Percentiles rank a stretch among this genome's conserved stretches.
Conservation (phyloP, 257 asterid species). For the Capsicum chinense region DNA sequence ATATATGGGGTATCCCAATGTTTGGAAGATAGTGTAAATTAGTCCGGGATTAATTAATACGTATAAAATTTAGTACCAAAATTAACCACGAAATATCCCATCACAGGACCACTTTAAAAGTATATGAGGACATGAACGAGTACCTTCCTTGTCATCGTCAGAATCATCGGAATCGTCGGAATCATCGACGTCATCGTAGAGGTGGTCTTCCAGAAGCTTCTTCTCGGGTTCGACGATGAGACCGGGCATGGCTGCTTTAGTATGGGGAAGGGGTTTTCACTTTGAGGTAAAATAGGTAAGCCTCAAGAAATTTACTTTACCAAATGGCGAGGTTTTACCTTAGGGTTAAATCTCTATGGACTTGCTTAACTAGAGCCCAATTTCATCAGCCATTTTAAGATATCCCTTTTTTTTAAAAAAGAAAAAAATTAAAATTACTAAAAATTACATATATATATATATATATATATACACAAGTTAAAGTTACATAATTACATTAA, state of each 20-base stretch:
- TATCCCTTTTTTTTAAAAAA: too few species aligned
- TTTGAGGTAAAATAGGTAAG: background rate
- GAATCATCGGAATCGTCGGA: constrained; percentile 52
- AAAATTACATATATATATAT: too few species aligned
- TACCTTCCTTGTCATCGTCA: constrained; percentile 46
- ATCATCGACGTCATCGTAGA: constrained; percentile 55
- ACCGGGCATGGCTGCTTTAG: constrained; percentile 56
- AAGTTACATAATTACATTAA: too few species aligned
- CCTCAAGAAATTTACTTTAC: background rate
- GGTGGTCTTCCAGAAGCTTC: constrained; percentile 59
- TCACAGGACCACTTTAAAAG: too few species aligned
- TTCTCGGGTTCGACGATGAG: constrained; percentile 61
- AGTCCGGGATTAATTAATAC: too few species aligned
- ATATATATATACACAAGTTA: too few species aligned
- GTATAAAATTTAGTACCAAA: too few species aligned
- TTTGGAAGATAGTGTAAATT: too few species aligned
- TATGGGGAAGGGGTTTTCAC: background rate
- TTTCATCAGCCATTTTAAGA: background rate
- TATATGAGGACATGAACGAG: too few species aligned
- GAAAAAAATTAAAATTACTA: too few species aligned
- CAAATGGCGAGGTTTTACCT: background rate
- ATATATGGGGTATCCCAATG: too few species aligned
- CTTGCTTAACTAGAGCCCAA: background rate
- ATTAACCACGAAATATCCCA: too few species aligned
- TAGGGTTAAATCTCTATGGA: background rate